These are phyloP conservation scores for Grosmannia huntii DNA, from an alignment of 2,329 filamentous ascomycete species.

Conservation along the genomic window DNA sequence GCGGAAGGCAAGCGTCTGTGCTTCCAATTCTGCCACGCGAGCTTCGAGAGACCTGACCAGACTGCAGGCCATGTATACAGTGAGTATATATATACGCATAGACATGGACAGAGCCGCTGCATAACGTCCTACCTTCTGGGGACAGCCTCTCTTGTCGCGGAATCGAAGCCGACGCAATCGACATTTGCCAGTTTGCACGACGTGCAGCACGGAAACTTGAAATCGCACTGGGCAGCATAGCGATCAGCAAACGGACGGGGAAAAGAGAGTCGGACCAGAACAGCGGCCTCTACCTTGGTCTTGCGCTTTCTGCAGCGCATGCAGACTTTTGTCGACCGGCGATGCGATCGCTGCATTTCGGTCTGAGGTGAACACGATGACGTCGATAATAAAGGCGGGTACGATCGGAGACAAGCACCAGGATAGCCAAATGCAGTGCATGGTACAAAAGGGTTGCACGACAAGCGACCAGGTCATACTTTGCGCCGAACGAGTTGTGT, in stretches of 20 bases:
- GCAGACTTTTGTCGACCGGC: constrained; percentile 3
- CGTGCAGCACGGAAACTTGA: constrained; percentile 2
- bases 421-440: neutral
- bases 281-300: neutral
- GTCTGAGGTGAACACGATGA: too few relatives aligned
- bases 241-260: neutral
- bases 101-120: too few relatives aligned
- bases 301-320: constrained; percentile 4
- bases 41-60: constrained; percentile 3
- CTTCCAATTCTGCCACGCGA: constrained; percentile 2
- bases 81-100: neutral
- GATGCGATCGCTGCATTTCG: constrained; percentile 1
- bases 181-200: neutral
- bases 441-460: neutral
- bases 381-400: neutral
- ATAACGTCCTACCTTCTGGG: neutral
- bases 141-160: neutral
- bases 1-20: constrained; percentile 1
- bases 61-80: neutral
- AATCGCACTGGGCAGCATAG: neutral
- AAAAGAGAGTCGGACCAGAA: neutral
- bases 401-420: neutral
- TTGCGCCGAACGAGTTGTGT: neutral
- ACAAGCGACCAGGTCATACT: neutral
- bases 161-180: constrained; percentile 3